Evolutionary conservation across 164 flowering plant genomes (phyloP).

Genomic region (Cinnamomum micranthum): DNA sequence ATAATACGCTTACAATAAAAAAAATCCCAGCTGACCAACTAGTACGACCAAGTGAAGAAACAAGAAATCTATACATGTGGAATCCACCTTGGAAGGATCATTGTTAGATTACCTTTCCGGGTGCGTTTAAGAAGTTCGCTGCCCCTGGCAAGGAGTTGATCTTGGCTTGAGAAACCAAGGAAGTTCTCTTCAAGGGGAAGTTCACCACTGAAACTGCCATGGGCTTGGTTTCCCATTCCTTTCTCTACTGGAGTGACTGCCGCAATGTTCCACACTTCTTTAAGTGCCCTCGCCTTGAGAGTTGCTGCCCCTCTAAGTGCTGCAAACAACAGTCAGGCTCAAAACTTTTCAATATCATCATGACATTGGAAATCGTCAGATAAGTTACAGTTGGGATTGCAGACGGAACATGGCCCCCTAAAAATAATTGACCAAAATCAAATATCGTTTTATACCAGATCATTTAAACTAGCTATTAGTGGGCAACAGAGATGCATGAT

Average conservation of each 20-base stretch:
- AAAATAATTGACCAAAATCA: too few relatives aligned
- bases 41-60: neutral
- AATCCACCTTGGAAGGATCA: neutral
- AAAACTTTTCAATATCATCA: too few relatives aligned
- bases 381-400: too few relatives aligned
- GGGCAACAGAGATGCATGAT: too few relatives aligned
- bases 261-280: constrained; percentile 94
- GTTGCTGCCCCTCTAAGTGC: constrained; percentile 95
- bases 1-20: too few relatives aligned
- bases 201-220: constrained; percentile 58
- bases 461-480: too few relatives aligned
- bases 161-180: constrained; percentile 72
- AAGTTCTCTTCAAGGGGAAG: constrained; percentile 67
- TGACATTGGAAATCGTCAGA: too few relatives aligned
- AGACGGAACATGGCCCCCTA: too few relatives aligned
- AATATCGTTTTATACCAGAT: too few relatives aligned
- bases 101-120: constrained; percentile 53
- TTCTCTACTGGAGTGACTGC: constrained; percentile 86
- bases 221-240: constrained; percentile 38
- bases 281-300: constrained; percentile 84
- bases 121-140: constrained; percentile 91
- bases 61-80: too few relatives aligned
- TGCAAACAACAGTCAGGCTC: constrained; percentile 15
- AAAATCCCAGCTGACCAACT: neutral
- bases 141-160: constrained; percentile 67